Evolutionary conservation across 805 yeast genomes (phyloP).

Genomic region (Aciculoconidium aculeatum): DNA sequence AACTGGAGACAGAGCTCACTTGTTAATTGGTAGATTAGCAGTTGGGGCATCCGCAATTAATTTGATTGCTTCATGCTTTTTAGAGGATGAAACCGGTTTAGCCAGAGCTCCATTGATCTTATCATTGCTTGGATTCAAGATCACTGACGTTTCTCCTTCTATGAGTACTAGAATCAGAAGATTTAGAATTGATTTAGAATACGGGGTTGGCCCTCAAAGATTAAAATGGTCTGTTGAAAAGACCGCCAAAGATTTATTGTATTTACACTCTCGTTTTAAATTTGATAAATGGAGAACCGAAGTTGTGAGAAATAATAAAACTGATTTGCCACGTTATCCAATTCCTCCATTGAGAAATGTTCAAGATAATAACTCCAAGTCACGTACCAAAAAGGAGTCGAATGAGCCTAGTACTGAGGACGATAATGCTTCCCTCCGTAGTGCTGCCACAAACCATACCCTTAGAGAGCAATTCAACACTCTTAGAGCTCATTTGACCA

Average conservation of each 20-base stretch:
- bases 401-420: slow-evolving; percentile 4
- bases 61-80: slow-evolving; percentile 66
- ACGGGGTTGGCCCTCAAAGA: slow-evolving; percentile 78
- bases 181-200: slow-evolving; percentile 72
- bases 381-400: not conserved
- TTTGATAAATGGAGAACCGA: slow-evolving; percentile 35
- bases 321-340: slow-evolving; percentile 42
- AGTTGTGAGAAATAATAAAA: slow-evolving; percentile 25
- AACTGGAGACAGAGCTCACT: slow-evolving; percentile 32
- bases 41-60: slow-evolving; percentile 72
- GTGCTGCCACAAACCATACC: slow-evolving; percentile 9
- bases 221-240: slow-evolving; percentile 76
- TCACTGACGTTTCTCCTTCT: slow-evolving; percentile 45
- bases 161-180: slow-evolving; percentile 36
- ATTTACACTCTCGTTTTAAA: slow-evolving; percentile 64
- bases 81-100: slow-evolving; percentile 69
- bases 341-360: slow-evolving; percentile 30
- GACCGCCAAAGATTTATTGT: slow-evolving; percentile 65
- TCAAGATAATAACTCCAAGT: not conserved
- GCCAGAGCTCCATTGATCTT: slow-evolving; percentile 79
- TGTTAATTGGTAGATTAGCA: slow-evolving; percentile 38
- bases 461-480: slow-evolving; percentile 22
- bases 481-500: slow-evolving; percentile 26
- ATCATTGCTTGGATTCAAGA: slow-evolving; percentile 62
- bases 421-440: slow-evolving; percentile 16